Base-by-base conservation (phyloP, 2,329 filamentous ascomycete genomes). In the Pseudogymnoascus sp. region DNA sequence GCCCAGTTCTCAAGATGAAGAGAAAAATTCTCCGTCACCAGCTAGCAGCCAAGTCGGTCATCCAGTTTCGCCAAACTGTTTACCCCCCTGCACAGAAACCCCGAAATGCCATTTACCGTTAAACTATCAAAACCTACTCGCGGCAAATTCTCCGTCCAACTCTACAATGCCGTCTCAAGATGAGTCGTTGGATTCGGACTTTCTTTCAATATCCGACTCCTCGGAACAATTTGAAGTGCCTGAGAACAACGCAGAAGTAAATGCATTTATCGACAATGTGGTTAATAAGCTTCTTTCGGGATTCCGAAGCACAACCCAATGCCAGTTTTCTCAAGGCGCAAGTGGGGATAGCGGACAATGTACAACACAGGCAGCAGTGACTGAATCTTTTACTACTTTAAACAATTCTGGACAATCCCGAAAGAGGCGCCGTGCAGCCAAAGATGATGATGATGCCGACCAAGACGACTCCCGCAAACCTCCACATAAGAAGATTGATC, bases 131-230 rank as follows among this genome's bases (percentile, higher is more conserved):
- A 31, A 8, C n/a, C 25, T 4, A n/a, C 25, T 6, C 8, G n/a
- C n/a, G 2, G 25, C 7, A 31, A 25, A 28, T 16, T 53, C 46
- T 31, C 25, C 25, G 3, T 31, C 46, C 3, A 31, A 53, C 46
- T 14, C 59, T 60, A 42, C 36, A 18, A 38, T 25, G 34, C 28
- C 10, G 14, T 65, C 64, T 60, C 59, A 11, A 2, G 42, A 59
- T 3, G 50, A 62, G 14, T 64, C 63, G 5, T 63, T 66, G 23
- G 63, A 64, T 16, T 64, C 63, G 5, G 63, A 63, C 37, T 44
- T 63, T 36, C 46, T 64, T 59, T 66, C 65, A 62, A 62, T 63
- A 25, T 64, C 63, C 25, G 65, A 66, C 37, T 38, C 42, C 38
- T 64, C 65, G 21, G 59, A 63, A 31, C n/a, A 61, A 11, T 25